phyloP scores from a whole-genome alignment of 345 rosid genomes.

The Salix suchowensis region DNA sequence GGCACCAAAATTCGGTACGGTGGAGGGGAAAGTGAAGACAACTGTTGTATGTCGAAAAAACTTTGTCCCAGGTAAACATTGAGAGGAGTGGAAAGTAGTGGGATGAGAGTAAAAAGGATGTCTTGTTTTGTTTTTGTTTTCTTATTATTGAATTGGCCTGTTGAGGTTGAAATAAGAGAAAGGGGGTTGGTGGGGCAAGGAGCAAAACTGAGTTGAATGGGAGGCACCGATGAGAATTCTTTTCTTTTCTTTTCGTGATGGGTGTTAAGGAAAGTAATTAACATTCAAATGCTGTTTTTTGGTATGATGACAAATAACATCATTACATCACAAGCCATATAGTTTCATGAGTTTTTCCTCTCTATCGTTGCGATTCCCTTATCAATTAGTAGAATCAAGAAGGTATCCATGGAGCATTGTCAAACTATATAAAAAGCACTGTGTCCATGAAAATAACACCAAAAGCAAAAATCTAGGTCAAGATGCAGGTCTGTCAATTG shows the following conservation, averaged over 20 bases:
- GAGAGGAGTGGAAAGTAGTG: slow-evolving; percentile 11
- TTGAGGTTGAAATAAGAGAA: slow-evolving; percentile 34
- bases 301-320: background rate
- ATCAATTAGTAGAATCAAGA: background rate
- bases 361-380: background rate
- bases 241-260: background rate
- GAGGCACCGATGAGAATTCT: background rate
- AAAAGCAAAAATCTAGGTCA: background rate
- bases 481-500: slow-evolving; percentile 18
- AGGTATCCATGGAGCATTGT: background rate
- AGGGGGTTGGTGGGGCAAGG: slow-evolving; percentile 3
- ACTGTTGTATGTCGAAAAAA: slow-evolving; percentile 21
- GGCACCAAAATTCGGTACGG: background rate
- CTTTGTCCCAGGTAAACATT: background rate
- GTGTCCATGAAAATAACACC: background rate
- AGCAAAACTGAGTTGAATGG: background rate
- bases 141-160: slow-evolving; percentile 6
- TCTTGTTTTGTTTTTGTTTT: background rate
- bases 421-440: background rate
- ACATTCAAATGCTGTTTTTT: slow-evolving; percentile 6
- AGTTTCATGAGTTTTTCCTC: background rate
- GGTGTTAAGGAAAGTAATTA: slow-evolving; percentile 10
- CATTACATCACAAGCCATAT: background rate
- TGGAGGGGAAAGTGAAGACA: slow-evolving; percentile 1
- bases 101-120: slow-evolving; percentile 5